Conservation (phyloP, 306 rosid genomes). For the Quercus parvula region DNA sequence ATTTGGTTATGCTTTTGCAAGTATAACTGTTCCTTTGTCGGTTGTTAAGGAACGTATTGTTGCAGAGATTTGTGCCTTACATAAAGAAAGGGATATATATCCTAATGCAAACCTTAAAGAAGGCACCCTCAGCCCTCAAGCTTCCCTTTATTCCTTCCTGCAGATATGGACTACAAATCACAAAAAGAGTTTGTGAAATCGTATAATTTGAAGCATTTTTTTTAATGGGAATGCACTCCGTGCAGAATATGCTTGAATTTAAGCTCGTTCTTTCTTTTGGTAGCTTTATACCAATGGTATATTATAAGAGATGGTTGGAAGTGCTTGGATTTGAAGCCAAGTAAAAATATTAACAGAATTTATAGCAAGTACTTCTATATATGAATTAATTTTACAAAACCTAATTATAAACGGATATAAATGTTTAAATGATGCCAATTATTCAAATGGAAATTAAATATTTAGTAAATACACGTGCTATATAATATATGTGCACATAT, state of each 20-base stretch:
- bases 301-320: neutral
- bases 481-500: no score
- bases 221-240: neutral
- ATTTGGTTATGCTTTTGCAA: neutral
- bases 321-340: neutral
- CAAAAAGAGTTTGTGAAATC: neutral
- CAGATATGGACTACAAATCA: slow-evolving; percentile 26
- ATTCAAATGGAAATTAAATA: no score
- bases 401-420: no score
- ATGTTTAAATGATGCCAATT: no score
- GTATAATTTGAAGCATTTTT: neutral
- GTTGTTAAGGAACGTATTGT: slow-evolving; percentile 13
- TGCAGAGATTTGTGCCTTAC: slow-evolving; percentile 3
- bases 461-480: no score
- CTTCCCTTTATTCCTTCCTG: slow-evolving; percentile 18
- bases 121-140: neutral
- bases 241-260: neutral
- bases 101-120: neutral
- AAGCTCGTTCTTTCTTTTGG: neutral
- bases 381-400: neutral
- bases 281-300: neutral
- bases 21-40: neutral
- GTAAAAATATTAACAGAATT: neutral
- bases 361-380: neutral
- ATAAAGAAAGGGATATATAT: neutral